phyloP scores from a whole-genome alignment of 208 protist genomes.

The Leishmania tarentolae region DNA sequence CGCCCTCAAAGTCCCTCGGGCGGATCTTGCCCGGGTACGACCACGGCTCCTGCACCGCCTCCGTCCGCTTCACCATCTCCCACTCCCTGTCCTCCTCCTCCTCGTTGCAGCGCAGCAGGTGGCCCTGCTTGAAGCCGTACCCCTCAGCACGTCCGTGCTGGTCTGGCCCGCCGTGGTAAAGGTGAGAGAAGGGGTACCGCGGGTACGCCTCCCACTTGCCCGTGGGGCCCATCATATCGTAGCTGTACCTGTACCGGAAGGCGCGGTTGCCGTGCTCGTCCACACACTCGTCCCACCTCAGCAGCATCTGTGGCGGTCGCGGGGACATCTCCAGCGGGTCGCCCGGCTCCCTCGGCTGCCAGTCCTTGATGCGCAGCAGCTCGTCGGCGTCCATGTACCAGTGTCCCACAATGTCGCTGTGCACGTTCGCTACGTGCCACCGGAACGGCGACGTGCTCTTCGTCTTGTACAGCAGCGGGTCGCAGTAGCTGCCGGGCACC shows the following conservation, averaged over 20 bases:
- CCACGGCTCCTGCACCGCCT: constrained; percentile 92
- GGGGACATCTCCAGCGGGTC: constrained; percentile 92
- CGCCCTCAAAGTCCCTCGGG: constrained; percentile 80
- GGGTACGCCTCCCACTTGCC: constrained; percentile 91
- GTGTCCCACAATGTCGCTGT: constrained; percentile 87
- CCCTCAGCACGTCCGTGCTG: constrained; percentile 78
- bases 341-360: constrained; percentile 88
- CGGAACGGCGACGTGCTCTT: constrained; percentile 91
- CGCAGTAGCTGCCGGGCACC: constrained; percentile 90
- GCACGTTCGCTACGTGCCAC: constrained; percentile 84
- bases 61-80: constrained; percentile 92
- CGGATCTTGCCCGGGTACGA: constrained; percentile 90
- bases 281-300: constrained; percentile 88
- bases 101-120: constrained; percentile 83
- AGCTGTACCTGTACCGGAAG: constrained; percentile 90
- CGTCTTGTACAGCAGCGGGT: constrained; percentile 91
- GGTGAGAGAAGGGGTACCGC: constrained; percentile 88
- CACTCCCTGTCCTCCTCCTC: constrained; percentile 92
- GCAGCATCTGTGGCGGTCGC: constrained; percentile 77
- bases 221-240: constrained; percentile 88
- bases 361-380: constrained; percentile 89
- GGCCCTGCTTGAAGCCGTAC: constrained; percentile 92
- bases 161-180: constrained; percentile 76
- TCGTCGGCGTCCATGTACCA: constrained; percentile 93
- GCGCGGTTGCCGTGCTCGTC: constrained; percentile 92